Evolutionary conservation across 805 yeast genomes (phyloP).

Genomic region (Candida wancherniae): DNA sequence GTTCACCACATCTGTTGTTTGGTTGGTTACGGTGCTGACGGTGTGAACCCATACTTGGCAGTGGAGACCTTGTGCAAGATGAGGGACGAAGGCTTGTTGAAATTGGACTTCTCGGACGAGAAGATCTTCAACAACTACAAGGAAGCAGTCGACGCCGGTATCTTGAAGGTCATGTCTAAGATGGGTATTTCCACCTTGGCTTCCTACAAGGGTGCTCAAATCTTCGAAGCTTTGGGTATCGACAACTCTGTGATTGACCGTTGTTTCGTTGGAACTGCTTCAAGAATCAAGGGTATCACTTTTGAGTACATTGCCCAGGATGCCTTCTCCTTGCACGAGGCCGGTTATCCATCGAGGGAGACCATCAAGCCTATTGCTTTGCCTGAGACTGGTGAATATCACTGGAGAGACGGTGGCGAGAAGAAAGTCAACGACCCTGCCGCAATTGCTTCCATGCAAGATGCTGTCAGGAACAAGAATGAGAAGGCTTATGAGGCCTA

Average conservation of each 20-base stretch:
- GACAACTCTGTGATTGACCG: conserved; percentile 93
- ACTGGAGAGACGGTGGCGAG: conserved; percentile 98
- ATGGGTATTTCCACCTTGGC: conserved; percentile 99
- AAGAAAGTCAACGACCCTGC: conserved; percentile 92
- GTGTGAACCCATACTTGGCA: conserved; percentile 88
- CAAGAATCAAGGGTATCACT: conserved; percentile 92
- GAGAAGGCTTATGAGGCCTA: conserved; percentile 89
- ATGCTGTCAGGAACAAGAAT: conserved; percentile 96
- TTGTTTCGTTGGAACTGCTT: conserved; percentile 96
- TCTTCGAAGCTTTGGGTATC: conserved; percentile 93
- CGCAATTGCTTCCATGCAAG: conserved; percentile 93
- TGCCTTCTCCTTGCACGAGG: conserved; percentile 88
- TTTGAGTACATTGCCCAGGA: conserved; percentile 96
- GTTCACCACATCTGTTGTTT: conserved; percentile 94
- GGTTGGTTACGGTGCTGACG: conserved; percentile 97
- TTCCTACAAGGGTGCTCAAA: conserved; percentile 98
- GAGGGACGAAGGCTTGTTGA: conserved; percentile 72
- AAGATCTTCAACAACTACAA: conserved; percentile 73
- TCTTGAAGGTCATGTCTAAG: conserved; percentile 95
- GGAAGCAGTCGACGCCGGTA: conserved; percentile 83
- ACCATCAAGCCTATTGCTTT: conserved; percentile 67
- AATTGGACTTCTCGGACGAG: conserved; percentile 51
- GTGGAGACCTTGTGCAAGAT: conserved; percentile 83
- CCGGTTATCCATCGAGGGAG: conserved; percentile 79
- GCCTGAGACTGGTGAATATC: conserved; percentile 95